Base-by-base conservation (phyloP, 1,284 basidiomycete species). In the Vanrija sp. region DNA sequence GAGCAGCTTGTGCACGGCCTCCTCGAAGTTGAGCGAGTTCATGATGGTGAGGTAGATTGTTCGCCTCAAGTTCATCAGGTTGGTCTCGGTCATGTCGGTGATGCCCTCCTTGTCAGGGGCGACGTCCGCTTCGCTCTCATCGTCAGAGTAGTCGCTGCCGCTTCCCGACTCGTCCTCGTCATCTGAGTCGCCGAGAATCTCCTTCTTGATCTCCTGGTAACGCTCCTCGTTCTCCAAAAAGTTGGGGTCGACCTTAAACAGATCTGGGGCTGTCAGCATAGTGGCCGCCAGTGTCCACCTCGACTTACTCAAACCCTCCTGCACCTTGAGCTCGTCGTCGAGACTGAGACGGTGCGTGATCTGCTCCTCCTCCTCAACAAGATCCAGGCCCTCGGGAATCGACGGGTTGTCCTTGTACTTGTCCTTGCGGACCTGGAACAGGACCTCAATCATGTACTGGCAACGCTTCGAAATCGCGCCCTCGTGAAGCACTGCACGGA, bases 371-470 rank as follows among this genome's bases (percentile, higher is more conserved):
- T 98, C 95, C 66, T 98, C 92, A 0, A 99, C 96, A 27, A 99
- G 77, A 71, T 99, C 96, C 67, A 99, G 75, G 0, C 92, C 92
- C 68, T 98, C 93, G 1, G 90, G 86, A 43, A 98, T 78, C 59
- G 89, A 84, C 19, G 93, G 94, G 72, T 99, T 97, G 73, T 98
- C 95, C 80, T 97, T 97, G 82, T 91, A 98, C 75, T 89, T 92
- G 80, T 99, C 96, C 78, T 96, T 95, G 61, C 95, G 83, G 10
- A 97, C 90, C 75, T 96, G 93, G 88, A 97, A 96, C 49, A 96
- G 80, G 5, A 98, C 95, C 77, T 98, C 96, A 67, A 99, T 93
- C 96, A 98, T 98, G 78, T 97, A 99, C 72, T 98, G 95, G 23
- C 97, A 92, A 62, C 96, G 85, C 69, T 98, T 94, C 69, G 88